Conservation (phyloP, 73 alveolate genomes). For the Tetrahymena elliotti region DNA sequence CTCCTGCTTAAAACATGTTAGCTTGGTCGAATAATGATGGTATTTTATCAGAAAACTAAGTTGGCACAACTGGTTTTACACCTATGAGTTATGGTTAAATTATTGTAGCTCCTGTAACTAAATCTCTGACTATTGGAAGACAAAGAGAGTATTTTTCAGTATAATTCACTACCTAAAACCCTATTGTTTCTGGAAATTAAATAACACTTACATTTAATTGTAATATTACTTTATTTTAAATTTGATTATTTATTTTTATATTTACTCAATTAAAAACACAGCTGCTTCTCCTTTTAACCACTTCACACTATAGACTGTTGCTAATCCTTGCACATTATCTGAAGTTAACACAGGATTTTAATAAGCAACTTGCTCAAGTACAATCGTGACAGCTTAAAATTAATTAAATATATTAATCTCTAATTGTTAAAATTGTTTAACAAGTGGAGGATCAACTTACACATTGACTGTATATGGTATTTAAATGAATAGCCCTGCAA, state of each 20-base stretch:
- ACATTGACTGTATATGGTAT: not conserved
- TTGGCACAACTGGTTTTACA: not conserved
- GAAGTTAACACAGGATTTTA: not conserved
- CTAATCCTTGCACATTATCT: not conserved
- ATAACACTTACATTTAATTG: not conserved
- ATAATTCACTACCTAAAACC: not conserved
- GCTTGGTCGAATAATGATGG: constrained; percentile 20
- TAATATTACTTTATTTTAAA: not conserved
- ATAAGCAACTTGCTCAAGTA: not conserved
- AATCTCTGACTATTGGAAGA: not conserved
- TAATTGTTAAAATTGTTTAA: not conserved
- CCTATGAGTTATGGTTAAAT: not conserved
- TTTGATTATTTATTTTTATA: not conserved
- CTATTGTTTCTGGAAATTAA: not conserved
- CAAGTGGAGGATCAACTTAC: not conserved
- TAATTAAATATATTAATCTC: not conserved
- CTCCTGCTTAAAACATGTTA: constrained; percentile 10
- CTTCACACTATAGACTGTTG: not conserved
- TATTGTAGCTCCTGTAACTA: constrained; percentile 2
- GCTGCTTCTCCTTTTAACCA: not conserved
- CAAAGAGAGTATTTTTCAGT: not conserved
- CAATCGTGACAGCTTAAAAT: not conserved
- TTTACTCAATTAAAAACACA: not conserved
- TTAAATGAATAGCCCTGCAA: not conserved
- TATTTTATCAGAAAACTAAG: not conserved